Evolutionary conservation across 768 basidiomycete genomes (phyloP).

Genomic region (Xerocomus brunneocitrinus): DNA sequence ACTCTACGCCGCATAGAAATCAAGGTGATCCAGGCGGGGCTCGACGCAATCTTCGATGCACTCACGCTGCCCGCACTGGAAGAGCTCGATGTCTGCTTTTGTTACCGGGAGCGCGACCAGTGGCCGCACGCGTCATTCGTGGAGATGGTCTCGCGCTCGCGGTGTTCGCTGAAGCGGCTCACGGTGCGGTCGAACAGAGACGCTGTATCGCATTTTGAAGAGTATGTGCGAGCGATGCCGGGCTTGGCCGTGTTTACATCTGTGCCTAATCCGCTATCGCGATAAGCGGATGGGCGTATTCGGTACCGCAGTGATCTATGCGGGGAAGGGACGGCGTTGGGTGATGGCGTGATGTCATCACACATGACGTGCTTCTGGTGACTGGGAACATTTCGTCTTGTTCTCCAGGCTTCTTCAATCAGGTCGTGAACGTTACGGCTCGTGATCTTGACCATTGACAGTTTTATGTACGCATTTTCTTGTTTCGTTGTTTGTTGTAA

Average conservation of each 20-base stretch:
- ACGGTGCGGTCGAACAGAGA: slow-evolving; percentile 23
- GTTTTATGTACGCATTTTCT: background rate
- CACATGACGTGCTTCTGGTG: background rate
- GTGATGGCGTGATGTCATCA: background rate
- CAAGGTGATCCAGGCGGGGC: slow-evolving; percentile 25
- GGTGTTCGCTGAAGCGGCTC: slow-evolving; percentile 20
- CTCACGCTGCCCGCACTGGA: slow-evolving; percentile 26
- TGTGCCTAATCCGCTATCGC: background rate
- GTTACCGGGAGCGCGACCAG: slow-evolving; percentile 23
- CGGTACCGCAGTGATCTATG: background rate
- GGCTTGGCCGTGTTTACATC: slow-evolving; percentile 17
- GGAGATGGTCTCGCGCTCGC: slow-evolving; percentile 22
- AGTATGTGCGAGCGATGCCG: slow-evolving; percentile 22
- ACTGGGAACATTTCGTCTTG: background rate
- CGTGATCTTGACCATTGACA: background rate
- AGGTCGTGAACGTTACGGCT: background rate
- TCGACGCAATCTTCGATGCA: slow-evolving; percentile 16
- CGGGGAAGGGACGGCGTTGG: background rate
- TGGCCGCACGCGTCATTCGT: slow-evolving; percentile 28
- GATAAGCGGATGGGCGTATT: background rate
- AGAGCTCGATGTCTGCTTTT: slow-evolving; percentile 31
- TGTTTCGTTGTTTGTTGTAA: background rate
- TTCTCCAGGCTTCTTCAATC: background rate
- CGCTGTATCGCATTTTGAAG: slow-evolving; percentile 17
- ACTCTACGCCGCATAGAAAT: slow-evolving; percentile 25